These are phyloP conservation scores for Pseudevernia furfuracea DNA, from an alignment of 495 filamentous ascomycete genomes.

Conservation along the genomic window DNA sequence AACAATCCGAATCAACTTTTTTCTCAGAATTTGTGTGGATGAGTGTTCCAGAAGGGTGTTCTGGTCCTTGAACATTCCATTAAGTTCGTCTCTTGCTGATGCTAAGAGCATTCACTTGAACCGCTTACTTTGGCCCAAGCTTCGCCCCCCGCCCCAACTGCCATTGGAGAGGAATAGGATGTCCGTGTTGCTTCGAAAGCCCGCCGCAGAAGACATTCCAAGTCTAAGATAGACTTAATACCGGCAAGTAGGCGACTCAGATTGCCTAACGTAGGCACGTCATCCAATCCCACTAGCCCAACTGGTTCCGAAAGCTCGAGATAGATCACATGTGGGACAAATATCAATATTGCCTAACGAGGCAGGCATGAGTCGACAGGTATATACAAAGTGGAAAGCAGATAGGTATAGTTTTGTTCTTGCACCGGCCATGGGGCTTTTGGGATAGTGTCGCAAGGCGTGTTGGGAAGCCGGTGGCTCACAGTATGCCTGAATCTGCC, in stretches of 20 bases:
- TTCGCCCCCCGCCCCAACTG: not conserved
- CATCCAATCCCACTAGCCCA: conserved; percentile 1
- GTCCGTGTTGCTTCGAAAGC: not conserved
- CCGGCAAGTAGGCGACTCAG: not conserved
- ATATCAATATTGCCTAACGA: conserved; percentile 16
- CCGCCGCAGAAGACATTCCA: not conserved
- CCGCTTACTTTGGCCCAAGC: not conserved
- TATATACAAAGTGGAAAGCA: conserved; percentile 16
- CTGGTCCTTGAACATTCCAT: not conserved
- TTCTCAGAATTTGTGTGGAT: not conserved
- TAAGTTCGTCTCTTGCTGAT: not conserved
- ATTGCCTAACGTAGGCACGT: not conserved
- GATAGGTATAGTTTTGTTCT: conserved; percentile 7
- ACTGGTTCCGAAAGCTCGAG: not conserved
- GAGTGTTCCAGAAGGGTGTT: not conserved
- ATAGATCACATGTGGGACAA: not conserved
- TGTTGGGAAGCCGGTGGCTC: conserved; percentile 30
- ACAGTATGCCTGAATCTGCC: conserved; percentile 96
- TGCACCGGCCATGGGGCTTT: conserved; percentile 8
- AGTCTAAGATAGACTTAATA: not conserved
- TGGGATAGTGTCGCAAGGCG: not conserved
- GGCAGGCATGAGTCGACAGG: conserved; percentile 8
- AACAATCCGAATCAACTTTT: conserved; percentile 2
- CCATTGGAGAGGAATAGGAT: not conserved
- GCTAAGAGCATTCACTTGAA: not conserved